Base-by-base conservation (phyloP, 371 early-diverging fungal species). In the Parasitella parasitica region DNA sequence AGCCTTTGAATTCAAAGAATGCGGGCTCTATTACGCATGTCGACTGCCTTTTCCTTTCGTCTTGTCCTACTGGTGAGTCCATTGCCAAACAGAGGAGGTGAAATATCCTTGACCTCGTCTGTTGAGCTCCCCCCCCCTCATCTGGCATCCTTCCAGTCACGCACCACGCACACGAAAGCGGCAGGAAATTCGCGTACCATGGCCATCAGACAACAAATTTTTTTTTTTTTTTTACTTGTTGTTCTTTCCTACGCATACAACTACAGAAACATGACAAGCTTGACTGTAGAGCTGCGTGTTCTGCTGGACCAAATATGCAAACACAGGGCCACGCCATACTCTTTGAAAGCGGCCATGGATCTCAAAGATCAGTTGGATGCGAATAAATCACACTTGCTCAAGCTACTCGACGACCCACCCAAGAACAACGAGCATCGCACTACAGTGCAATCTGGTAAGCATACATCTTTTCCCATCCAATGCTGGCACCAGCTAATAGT, bases 401-500 rank as follows among this genome's bases (percentile, higher is more conserved):
- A 63, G 18, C 56, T 75, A 51, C 58, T 85, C 0, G 77, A 78
- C 32, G 62, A 71, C 41, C 69, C 74, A 13, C 72, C 73, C 5
- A 78, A 78, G 27, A 82, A 70, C 54, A n/a, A 61, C 30, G 68
- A 73, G 49, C 76, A 76, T 39, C 69, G 82, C 52, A 58, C 69
- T 27, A 63, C 53, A 13, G 66, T 85, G 4, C 72, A 78, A 39
- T 77, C 78, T 36, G 85, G 85, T 73, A 66, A 65, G 48, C 20
- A 58, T 32, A 6, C 11, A 6, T 38, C n/a, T 65, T 36, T 57
- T 9, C 20, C 4, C 36, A 20, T n/a, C 4, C n/a, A 30, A 4
- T 16, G 4, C 4, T 12, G 4, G n/a, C 2, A 35, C 2, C 15
- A 13, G 16, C 27, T 36, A 1, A 54, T 2, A 16, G 11, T 18